Conservation (phyloP, 176 grass and related monocot species). For the Cymbopogon citratus region DNA sequence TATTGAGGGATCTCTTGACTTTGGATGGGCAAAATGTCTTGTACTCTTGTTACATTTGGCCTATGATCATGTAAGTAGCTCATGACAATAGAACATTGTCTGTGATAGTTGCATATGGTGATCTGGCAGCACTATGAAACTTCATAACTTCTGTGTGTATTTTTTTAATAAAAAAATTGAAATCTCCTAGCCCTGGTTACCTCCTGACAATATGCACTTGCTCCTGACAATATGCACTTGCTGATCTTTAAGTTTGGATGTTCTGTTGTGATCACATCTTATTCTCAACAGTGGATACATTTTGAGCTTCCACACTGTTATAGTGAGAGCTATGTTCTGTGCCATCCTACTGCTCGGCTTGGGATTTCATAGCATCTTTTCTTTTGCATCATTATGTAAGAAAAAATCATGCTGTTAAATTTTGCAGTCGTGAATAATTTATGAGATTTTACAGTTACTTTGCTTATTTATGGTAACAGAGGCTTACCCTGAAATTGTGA, state of each 20-base stretch:
- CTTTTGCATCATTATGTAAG: not conserved
- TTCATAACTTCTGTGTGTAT: not conserved
- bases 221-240: not conserved
- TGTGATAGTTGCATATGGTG: not conserved
- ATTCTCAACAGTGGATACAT: not conserved
- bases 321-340: not conserved
- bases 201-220: not conserved
- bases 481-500: not conserved
- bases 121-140: not conserved
- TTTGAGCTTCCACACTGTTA: not conserved
- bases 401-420: not conserved
- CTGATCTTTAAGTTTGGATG: not conserved
- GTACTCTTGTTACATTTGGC: not conserved
- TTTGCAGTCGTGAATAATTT: not conserved
- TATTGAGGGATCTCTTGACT: not conserved
- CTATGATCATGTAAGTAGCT: not conserved
- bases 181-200: not conserved
- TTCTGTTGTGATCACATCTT: not conserved
- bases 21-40: not conserved
- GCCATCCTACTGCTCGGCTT: not conserved
- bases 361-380: not conserved
- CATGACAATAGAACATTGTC: not conserved
- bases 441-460: conserved; percentile 2
- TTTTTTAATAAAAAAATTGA: not conserved
- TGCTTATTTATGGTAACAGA: not conserved